These are phyloP conservation scores for Pilatotrama ljubarskyi DNA, from an alignment of 768 basidiomycete species.

Conservation along the genomic window DNA sequence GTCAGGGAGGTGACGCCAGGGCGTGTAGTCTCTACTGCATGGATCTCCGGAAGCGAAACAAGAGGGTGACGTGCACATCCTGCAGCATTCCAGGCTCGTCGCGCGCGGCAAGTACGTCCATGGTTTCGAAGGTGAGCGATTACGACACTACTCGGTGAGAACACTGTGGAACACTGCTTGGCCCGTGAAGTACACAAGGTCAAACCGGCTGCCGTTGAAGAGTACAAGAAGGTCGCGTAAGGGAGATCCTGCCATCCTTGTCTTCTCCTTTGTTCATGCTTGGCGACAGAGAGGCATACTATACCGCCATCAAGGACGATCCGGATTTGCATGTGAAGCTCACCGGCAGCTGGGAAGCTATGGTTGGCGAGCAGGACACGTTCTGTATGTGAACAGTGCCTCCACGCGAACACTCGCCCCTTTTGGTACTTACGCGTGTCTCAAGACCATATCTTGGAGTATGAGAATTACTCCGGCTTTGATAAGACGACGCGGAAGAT, in stretches of 20 bases:
- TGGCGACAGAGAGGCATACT: conserved; percentile 72
- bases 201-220: conserved; percentile 74
- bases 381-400: conserved; percentile 52
- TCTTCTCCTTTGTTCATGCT: conserved; percentile 6
- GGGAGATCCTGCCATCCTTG: conserved; percentile 27
- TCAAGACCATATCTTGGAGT: conserved; percentile 78
- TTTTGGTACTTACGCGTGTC: neutral
- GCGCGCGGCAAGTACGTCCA: conserved; percentile 95
- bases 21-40: conserved; percentile 76
- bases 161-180: conserved; percentile 3
- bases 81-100: conserved; percentile 85
- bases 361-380: conserved; percentile 87
- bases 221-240: conserved; percentile 89
- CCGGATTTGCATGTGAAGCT: conserved; percentile 78
- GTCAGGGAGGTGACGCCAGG: conserved; percentile 23
- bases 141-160: neutral
- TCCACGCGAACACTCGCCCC: neutral
- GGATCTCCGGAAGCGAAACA: conserved; percentile 90
- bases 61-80: conserved; percentile 72
- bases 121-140: conserved; percentile 75
- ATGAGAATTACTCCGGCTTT: conserved; percentile 89
- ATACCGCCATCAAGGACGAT: conserved; percentile 75
- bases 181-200: conserved; percentile 71
- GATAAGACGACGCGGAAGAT: conserved; percentile 74
- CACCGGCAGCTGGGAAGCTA: conserved; percentile 90